Percentiles rank a stretch among this genome's conserved stretches.
phyloP scores from a whole-genome alignment of 1,139 yeast genomes.

The Yamadazyma oceani region DNA sequence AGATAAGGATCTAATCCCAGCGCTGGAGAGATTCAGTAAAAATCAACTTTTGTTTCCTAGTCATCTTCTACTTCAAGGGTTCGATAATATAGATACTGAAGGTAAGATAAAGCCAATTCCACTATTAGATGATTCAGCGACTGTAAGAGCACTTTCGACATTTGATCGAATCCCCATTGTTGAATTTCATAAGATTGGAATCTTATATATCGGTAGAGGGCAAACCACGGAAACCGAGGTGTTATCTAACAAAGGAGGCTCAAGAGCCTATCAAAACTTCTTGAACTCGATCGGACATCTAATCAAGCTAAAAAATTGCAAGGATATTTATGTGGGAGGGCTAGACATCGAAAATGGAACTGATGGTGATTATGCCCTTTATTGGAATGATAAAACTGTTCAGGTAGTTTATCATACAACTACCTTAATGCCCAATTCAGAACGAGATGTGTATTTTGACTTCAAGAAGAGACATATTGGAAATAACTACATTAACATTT shows the following conservation, averaged over 20 bases:
- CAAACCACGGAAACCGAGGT: constrained; percentile 68
- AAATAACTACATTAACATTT: constrained; percentile 77
- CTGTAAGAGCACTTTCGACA: constrained; percentile 58
- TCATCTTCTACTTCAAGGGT: constrained; percentile 34
- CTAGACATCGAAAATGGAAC: constrained; percentile 64
- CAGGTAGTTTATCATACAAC: constrained; percentile 79
- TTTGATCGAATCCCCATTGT: constrained; percentile 79
- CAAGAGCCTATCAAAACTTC: constrained; percentile 60
- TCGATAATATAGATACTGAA: constrained; percentile 24
- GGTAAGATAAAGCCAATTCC: constrained; percentile 34
- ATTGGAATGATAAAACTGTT: constrained; percentile 69
- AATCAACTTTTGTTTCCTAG: constrained; percentile 22
- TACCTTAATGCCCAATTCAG: constrained; percentile 69
- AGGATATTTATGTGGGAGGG: constrained; percentile 72
- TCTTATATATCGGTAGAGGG: constrained; percentile 68
- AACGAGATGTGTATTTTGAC: constrained; percentile 39
- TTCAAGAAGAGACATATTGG: constrained; percentile 84
- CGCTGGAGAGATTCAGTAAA: constrained; percentile 6
- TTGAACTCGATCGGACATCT: constrained; percentile 58
- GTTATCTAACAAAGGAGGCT: constrained; percentile 64
- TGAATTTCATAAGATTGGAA: constrained; percentile 77
- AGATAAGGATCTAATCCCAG: constrained; percentile 26
- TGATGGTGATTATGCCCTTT: constrained; percentile 77
- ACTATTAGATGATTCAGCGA: constrained; percentile 46
- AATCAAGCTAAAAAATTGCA: constrained; percentile 52